A percentile compares a stretch with the other conserved stretches of the same genome.
phyloP scores from a whole-genome alignment of 495 filamentous ascomycete species.

The Thermochaetoides thermophila region DNA sequence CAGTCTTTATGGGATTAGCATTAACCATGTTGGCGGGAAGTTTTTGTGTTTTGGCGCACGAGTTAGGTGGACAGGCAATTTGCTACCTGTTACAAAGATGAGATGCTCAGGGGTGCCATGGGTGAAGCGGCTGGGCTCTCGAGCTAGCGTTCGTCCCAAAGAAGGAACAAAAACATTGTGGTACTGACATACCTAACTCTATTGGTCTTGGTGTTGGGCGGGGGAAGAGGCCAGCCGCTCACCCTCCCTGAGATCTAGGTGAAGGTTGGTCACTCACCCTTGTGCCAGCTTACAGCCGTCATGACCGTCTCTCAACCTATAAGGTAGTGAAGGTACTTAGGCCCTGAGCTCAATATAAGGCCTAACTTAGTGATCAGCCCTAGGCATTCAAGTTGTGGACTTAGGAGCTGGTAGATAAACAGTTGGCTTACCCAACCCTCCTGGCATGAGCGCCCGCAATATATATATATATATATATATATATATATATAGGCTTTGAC shows the following conservation, averaged over 20 bases:
- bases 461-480: too few relatives aligned
- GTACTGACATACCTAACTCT: slow-evolving; percentile 20
- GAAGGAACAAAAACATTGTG: too few relatives aligned
- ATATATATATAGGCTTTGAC: slow-evolving; percentile 37
- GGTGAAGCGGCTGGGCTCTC: too few relatives aligned
- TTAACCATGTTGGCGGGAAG: slow-evolving; percentile 21
- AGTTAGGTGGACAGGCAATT: slow-evolving; percentile 13
- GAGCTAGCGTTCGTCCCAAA: too few relatives aligned
- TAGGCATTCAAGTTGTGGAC: too few relatives aligned
- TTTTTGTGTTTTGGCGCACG: slow-evolving; percentile 25
- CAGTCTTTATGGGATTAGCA: slow-evolving; percentile 35
- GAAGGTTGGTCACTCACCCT: slow-evolving; percentile 26
- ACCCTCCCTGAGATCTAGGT: slow-evolving; percentile 30
- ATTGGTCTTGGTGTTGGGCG: slow-evolving; percentile 10
- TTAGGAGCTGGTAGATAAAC: background rate
- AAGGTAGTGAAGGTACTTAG: slow-evolving; percentile 34
- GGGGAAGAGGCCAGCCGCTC: slow-evolving; percentile 29
- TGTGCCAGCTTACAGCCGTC: slow-evolving; percentile 35
- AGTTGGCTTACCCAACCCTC: slow-evolving; percentile 21
- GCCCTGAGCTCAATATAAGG: slow-evolving; percentile 32
- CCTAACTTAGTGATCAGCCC: too few relatives aligned
- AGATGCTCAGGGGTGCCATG: too few relatives aligned
- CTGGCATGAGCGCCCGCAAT: slow-evolving; percentile 26
- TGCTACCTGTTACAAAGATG: too few relatives aligned
- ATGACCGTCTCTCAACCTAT: slow-evolving; percentile 49